These are phyloP conservation scores for Vaucheria bursata DNA, from an alignment of 352 stramenopile species.

Conservation along the genomic window DNA sequence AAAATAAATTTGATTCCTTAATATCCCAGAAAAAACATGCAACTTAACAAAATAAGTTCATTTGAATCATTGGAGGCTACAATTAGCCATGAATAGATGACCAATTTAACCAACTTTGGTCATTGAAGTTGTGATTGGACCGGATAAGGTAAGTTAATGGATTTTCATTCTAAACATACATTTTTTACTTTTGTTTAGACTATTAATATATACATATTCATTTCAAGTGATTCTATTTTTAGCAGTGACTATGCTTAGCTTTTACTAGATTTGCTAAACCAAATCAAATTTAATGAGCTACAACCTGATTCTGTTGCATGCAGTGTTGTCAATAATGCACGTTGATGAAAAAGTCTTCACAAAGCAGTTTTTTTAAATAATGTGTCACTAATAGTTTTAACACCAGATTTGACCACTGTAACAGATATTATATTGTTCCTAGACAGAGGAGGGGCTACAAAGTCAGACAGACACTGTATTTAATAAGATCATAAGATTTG, in stretches of 20 bases:
- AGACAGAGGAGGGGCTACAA: neutral
- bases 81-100: too few relatives aligned
- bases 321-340: conserved; percentile 24
- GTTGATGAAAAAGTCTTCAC: neutral
- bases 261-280: neutral
- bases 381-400: neutral
- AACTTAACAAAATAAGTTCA: too few relatives aligned
- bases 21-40: too few relatives aligned
- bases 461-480: neutral
- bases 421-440: conserved; percentile 7
- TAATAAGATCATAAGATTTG: neutral
- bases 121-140: too few relatives aligned
- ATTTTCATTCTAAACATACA: too few relatives aligned
- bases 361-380: neutral
- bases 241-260: neutral
- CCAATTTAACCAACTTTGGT: too few relatives aligned
- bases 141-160: too few relatives aligned
- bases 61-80: too few relatives aligned
- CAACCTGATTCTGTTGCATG: conserved; percentile 30
- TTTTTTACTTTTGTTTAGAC: too few relatives aligned
- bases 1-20: too few relatives aligned
- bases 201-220: too few relatives aligned
- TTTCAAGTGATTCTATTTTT: neutral
- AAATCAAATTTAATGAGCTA: conserved; percentile 24
- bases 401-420: conserved; percentile 1